phyloP scores from a whole-genome alignment of 2,329 filamentous ascomycete species.

The Nigrospora sphaerica region DNA sequence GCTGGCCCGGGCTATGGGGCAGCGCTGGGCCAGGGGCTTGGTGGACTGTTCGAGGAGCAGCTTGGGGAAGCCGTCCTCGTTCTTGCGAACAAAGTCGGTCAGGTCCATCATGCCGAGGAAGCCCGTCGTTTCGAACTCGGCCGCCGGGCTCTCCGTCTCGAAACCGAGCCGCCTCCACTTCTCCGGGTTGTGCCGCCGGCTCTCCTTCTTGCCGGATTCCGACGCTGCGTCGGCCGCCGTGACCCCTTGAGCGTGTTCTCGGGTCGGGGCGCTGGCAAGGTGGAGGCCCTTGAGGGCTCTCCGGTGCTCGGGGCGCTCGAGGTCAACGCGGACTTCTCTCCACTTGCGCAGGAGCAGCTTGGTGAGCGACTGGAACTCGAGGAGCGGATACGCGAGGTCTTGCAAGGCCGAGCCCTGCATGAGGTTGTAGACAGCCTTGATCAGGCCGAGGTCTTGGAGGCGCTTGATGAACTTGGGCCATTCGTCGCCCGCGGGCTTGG shows the following conservation, averaged over 20 bases:
- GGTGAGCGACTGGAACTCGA: conserved; percentile 89
- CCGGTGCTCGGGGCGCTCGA: conserved; percentile 83
- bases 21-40: conserved; percentile 63
- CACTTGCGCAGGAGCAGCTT: conserved; percentile 84
- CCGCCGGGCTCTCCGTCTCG: conserved; percentile 77
- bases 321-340: conserved; percentile 76
- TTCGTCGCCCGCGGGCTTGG: conserved; percentile 47
- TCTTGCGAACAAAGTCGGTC: conserved; percentile 84
- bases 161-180: conserved; percentile 94
- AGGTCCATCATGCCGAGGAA: conserved; percentile 97
- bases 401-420: conserved; percentile 93
- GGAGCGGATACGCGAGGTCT: conserved; percentile 78
- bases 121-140: conserved; percentile 78
- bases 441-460: conserved; percentile 86
- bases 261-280: conserved; percentile 65
- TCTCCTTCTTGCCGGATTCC: conserved; percentile 48
- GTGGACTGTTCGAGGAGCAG: conserved; percentile 82
- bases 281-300: conserved; percentile 81
- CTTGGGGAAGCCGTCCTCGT: conserved; percentile 90
- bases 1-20: conserved; percentile 81
- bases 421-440: conserved; percentile 82
- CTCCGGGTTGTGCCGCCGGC: conserved; percentile 70
- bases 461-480: conserved; percentile 95
- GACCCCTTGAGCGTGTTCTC: conserved; percentile 19
- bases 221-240: conserved; percentile 27